Evolutionary conservation across 352 stramenopile species (phyloP).

Genomic region (Blastocystis sp.): DNA sequence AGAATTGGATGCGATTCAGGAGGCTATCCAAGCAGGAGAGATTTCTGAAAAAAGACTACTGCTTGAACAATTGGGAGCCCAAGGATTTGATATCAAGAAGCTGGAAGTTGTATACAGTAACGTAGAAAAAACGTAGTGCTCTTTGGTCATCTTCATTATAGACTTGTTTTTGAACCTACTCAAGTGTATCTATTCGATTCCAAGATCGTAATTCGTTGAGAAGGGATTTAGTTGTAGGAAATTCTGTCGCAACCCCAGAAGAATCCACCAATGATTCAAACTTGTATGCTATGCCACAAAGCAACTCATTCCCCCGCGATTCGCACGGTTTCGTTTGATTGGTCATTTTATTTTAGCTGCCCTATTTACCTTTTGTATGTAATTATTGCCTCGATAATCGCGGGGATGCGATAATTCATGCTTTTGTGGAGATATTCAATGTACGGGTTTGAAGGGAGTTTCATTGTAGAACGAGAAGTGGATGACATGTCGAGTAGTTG

Average conservation of each 20-base stretch:
- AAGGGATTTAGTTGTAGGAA: neutral
- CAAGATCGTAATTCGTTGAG: neutral
- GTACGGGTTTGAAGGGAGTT: neutral
- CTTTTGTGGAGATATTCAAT: neutral
- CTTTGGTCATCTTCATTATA: neutral
- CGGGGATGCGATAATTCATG: neutral
- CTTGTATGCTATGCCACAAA: neutral
- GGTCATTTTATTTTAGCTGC: neutral
- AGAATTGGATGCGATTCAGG: neutral
- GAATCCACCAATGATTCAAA: neutral
- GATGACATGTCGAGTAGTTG: neutral
- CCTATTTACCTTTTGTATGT: neutral
- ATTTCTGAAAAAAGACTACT: neutral
- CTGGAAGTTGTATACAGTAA: neutral
- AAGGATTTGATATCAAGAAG: neutral
- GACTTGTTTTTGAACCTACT: neutral
- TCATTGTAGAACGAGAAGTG: neutral
- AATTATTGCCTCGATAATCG: constrained; percentile 34
- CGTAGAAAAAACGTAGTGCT: neutral
- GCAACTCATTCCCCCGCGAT: neutral
- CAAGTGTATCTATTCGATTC: neutral
- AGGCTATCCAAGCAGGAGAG: neutral
- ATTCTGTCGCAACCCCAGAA: neutral
- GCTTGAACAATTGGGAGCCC: neutral
- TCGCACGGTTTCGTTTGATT: neutral